These are phyloP conservation scores for Cantharellus anzutake DNA, from an alignment of 768 basidiomycete genomes.

Conservation along the genomic window DNA sequence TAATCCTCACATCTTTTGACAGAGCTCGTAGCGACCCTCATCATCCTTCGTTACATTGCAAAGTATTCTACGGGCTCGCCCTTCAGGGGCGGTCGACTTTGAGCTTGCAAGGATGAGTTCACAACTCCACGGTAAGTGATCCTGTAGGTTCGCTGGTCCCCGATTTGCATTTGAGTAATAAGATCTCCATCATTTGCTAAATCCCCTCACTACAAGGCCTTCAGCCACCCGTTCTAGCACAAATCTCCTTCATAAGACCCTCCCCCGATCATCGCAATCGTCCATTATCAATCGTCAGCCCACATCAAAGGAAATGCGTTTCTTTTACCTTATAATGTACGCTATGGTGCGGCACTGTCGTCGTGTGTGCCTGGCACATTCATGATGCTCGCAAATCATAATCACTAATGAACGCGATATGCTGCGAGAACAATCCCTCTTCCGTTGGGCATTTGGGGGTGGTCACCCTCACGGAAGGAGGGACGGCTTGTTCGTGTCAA, in stretches of 20 bases:
- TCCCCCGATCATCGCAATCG: too few species aligned
- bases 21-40: slow-evolving; percentile 1
- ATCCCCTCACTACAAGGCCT: background rate
- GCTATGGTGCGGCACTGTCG: too few species aligned
- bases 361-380: too few species aligned
- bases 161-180: background rate
- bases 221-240: background rate
- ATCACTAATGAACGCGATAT: too few species aligned
- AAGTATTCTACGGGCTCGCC: background rate
- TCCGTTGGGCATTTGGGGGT: too few species aligned
- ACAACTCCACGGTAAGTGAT: background rate
- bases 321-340: too few species aligned
- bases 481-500: too few species aligned
- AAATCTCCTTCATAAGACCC: background rate
- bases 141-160: background rate
- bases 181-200: background rate
- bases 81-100: background rate
- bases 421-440: too few species aligned
- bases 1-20: background rate
- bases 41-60: background rate
- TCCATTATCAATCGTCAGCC: too few species aligned
- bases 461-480: too few species aligned
- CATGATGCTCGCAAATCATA: too few species aligned
- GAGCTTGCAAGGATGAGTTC: background rate
- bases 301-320: too few species aligned